A percentile compares a stretch with the other conserved stretches of the same genome.
Conservation (phyloP, 1,284 basidiomycete species). For the Moesziomyces sp. region DNA sequence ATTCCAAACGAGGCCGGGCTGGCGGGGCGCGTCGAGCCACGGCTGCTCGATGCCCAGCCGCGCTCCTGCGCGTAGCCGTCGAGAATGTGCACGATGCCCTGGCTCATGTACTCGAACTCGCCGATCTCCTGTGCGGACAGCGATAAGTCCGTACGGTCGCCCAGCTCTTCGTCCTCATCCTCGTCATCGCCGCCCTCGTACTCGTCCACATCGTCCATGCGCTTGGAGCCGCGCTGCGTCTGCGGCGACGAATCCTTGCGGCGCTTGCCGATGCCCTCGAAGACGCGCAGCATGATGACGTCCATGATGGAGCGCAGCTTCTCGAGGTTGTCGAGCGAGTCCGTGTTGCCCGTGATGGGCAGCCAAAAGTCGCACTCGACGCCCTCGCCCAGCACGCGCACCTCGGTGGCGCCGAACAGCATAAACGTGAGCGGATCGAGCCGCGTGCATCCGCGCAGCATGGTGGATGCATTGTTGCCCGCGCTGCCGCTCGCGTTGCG, state of each 20-base stretch:
- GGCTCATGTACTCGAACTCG: slow-evolving; percentile 60
- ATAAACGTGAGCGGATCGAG: slow-evolving; percentile 91
- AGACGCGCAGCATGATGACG: slow-evolving; percentile 86
- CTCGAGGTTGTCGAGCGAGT: slow-evolving; percentile 84
- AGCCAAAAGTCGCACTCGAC: slow-evolving; percentile 89
- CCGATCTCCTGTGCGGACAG: slow-evolving; percentile 55
- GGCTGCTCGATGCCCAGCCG: slow-evolving; percentile 36
- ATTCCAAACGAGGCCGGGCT: slow-evolving; percentile 30
- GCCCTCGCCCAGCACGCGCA: slow-evolving; percentile 70
- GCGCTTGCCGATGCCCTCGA: slow-evolving; percentile 75
- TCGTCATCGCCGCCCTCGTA: slow-evolving; percentile 29
- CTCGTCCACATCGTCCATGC: slow-evolving; percentile 16
- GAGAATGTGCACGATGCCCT: slow-evolving; percentile 56
- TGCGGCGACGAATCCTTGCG: slow-evolving; percentile 1
- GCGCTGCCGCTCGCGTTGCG: slow-evolving; percentile 76
- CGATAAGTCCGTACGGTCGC: slow-evolving; percentile 47
- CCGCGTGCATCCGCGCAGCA: slow-evolving; percentile 75
- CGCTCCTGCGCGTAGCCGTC: slow-evolving; percentile 55
- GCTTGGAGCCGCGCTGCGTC: slow-evolving; percentile 1
- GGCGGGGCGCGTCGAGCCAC: slow-evolving; percentile 39
- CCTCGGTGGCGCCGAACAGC: slow-evolving; percentile 87
- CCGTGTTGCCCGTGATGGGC: slow-evolving; percentile 79
- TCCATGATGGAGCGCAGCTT: slow-evolving; percentile 86
- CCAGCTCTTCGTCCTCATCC: slow-evolving; percentile 35
- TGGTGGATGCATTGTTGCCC: slow-evolving; percentile 73